Evolutionary conservation across 78 protist species (phyloP), one percentile per base, ranked within the genome.

Genomic region (Goniomonas avonlea): DNA sequence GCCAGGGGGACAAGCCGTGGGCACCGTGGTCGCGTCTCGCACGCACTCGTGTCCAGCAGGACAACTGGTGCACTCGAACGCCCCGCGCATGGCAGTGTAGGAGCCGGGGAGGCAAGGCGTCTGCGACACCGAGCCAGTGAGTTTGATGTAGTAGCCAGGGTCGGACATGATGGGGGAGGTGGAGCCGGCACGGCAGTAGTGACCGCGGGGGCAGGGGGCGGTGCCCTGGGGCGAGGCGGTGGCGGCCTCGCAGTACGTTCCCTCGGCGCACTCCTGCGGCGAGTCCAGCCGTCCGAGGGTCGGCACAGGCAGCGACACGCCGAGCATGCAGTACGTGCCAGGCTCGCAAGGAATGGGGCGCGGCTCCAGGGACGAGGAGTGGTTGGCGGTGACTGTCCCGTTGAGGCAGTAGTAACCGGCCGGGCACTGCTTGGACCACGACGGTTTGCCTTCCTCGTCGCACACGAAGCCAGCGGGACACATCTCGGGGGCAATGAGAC

Each of bases 191-290:
- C 32, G 39, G 74, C 74, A 66, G 55, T 11, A 66, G 55, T 66
- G 40, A 0, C 74, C 74, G 18, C 38, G 74, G 1, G 74, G 74
- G 32, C 74, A 66, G 8, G 55, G 74, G 27, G 74, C 74, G 5
- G 74, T 66, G n/a, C 74, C 74, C 21, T 39, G n/a, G 20, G 74
- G 74, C 18, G 74, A 66, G 0, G 40, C 55, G 7, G 74, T 38
- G 7, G 74, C 74, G 5, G 4, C 5, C 34, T 39, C 27, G 47
- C 74, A 66, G 74, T 66, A 66, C 29, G 74, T 66, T 27, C 74
- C 74, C 21, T 37, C 58, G 34, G 40, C 74, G 34, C 74, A 66
- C 40, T 27, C 47, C 55, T 66, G 74, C 7, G 74, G 34, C 34
- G 55, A 13, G 45, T 38, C 43, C 25, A 63, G 23, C 43, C 43